Evolutionary conservation across 2,329 filamentous ascomycete species (phyloP), one percentile per base, ranked within the genome.

Genomic region (Colletotrichum noveboracense): DNA sequence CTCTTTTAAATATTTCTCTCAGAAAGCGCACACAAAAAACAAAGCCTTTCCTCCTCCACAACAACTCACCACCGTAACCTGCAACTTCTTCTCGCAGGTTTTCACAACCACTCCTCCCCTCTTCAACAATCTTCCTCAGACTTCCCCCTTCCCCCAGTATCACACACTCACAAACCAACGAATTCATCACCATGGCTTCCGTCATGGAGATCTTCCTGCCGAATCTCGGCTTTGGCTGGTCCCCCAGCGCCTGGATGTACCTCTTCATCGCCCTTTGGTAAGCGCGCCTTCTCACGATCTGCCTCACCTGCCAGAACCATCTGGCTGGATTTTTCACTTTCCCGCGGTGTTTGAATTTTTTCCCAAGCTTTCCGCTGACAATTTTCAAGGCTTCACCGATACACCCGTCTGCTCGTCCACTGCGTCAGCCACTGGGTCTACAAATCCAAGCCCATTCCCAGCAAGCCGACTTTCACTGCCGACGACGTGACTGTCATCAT

Each of bases 401-500:
- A 98, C 86, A 81, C 95, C 76, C 94, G 96, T 78, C 90, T 98
- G 79, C 88, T 98, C 80, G 93, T 98, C 79, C 97, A 98, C 83
- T 92, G 95, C 80, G 87, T 94, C 80, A 95, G 94, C 80, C 96
- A 97, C 83, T 97, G 95, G 94, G 89, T 89, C 13, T 98, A 98
- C 87, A 94, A 93, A 84, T 96, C 96, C 30, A 94, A 96, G 77
- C 94, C 94, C 56, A 94, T 96, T 70, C 94, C 95, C 55, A 91
- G 92, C 74, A 94, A 95, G 77, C 95, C 96, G n/a, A 93, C 89
- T 60, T 93, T 96, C 83, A 95, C 93, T 32, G 91, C 93, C 38
- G 87, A 94, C 79, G 95, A 98, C 90, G 96, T 98, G 80, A 98
- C 96, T 7, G 95, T 98, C 78, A 95, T 98, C 80, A 94, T 98